Base-by-base conservation (phyloP, 352 stramenopile species). In the Globisporangium middletonii region DNA sequence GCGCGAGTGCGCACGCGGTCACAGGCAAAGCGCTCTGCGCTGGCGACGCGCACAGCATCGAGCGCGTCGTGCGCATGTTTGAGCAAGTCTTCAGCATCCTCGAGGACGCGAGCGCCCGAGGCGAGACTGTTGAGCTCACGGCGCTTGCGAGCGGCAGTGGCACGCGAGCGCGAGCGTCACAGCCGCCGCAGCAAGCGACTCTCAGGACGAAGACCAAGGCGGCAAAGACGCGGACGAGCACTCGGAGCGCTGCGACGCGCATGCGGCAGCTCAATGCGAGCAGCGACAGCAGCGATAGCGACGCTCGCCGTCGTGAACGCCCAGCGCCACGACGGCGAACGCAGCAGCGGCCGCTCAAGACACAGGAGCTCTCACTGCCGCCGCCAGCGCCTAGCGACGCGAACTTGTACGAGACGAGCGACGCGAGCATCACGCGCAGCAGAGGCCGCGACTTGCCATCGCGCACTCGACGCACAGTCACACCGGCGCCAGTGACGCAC, bases 11-110 rank as follows among this genome's bases (percentile, higher is more conserved):
- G 7, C 8, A 27, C 2, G 18, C 18, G 11, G 7, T 96, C 28
- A 91, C 73, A 15, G 87, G 87, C 15, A 55, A 63, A 28, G 50
- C 60, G 26, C 55, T 92, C 9, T 89, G 79, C 53, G 65, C 57
- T 7, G 82, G 82, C 6, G 74, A 89, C 44, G 55, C 83, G 23
- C 56, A 50, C 27, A 79, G 69, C 48, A 86, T 92, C 38, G 50
- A 61, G 26, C 69, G 69, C 12, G 58, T 92, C 13, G 63, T 89
- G 50, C 64, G 54, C 37, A 77, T 85, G 65, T 77, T 89, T 49
- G 65, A 75, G 18, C 74, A 83, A 16, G 77, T 92, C 7, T 79
- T 83, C 37, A 60, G 67, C 3, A 64, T 88, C 23, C 60, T 92
- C 42, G 77, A 84, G 50, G 68, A 73, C 30, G 56, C 52, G 69